Percentiles rank a stretch among this genome's conserved stretches.
phyloP scores from a whole-genome alignment of 352 stramenopile genomes.

The Phytophthora meadii region DNA sequence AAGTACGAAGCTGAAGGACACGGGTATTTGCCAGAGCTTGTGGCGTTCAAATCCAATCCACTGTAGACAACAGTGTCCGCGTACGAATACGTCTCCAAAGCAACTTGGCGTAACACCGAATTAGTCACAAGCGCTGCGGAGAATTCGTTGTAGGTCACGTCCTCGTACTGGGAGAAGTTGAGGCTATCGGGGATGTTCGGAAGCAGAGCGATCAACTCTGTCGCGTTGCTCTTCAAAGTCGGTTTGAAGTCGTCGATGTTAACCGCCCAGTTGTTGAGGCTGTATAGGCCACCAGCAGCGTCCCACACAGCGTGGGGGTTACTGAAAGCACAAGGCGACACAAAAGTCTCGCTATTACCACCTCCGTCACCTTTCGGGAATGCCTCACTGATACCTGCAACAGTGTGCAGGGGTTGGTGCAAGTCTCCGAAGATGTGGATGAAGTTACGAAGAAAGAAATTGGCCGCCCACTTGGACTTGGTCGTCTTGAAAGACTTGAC shows the following conservation, averaged over 20 bases:
- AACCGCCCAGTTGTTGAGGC: constrained; percentile 56
- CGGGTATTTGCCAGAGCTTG: constrained; percentile 24
- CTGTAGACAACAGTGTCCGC: constrained; percentile 47
- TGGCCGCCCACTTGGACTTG: constrained; percentile 58
- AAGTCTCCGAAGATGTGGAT: constrained; percentile 71
- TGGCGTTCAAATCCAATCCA: constrained; percentile 41
- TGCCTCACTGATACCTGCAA: constrained; percentile 43
- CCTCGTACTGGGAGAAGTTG: constrained; percentile 48
- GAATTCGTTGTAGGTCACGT: constrained; percentile 42
- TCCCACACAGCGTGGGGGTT: constrained; percentile 78
- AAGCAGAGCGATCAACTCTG: constrained; percentile 47
- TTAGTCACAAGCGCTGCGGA: constrained; percentile 33
- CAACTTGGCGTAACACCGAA: constrained; percentile 32
- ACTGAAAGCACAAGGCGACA: constrained; percentile 45
- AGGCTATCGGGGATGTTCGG: constrained; percentile 41
- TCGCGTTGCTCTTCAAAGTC: constrained; percentile 44
- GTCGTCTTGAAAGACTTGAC: constrained; percentile 60
- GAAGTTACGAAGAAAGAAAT: constrained; percentile 64
- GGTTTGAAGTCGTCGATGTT: constrained; percentile 37
- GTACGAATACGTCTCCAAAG: constrained; percentile 56
- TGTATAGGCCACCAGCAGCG: constrained; percentile 52
- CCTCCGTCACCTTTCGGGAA: constrained; percentile 57
- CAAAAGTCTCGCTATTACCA: constrained; percentile 69
- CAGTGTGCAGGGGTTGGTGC: constrained; percentile 65
- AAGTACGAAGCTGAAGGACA: constrained; percentile 54